Conservation (phyloP, 2,329 filamentous ascomycete genomes). For the Diaporthe eres region DNA sequence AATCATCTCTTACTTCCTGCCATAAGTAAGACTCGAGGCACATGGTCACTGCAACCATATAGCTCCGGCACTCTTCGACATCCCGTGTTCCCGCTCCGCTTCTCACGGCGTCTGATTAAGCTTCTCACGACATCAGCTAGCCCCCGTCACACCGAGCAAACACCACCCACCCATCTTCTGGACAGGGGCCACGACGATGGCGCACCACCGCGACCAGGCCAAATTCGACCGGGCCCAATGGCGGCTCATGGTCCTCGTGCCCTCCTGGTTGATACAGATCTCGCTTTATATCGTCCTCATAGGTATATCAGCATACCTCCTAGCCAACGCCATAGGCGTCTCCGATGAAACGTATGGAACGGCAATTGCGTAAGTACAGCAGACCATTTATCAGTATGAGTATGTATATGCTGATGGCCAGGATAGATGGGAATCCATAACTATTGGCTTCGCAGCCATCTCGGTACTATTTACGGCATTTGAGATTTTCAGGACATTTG, state of each 20-base stretch:
- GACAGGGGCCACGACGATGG: slow-evolving; percentile 50
- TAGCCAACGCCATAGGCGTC: slow-evolving; percentile 61
- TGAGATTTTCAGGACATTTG: slow-evolving; percentile 61
- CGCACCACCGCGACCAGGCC: slow-evolving; percentile 62
- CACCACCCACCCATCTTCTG: slow-evolving; percentile 12
- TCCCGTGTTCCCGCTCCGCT: background rate
- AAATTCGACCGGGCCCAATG: slow-evolving; percentile 68
- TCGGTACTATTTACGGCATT: slow-evolving; percentile 62
- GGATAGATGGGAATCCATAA: slow-evolving; percentile 67
- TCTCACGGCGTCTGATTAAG: slow-evolving; percentile 13
- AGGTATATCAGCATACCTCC: slow-evolving; percentile 67
- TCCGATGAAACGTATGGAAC: slow-evolving; percentile 57
- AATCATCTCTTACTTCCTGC: background rate
- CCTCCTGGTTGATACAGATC: slow-evolving; percentile 65
- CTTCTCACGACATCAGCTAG: slow-evolving; percentile 28
- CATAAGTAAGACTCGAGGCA: background rate
- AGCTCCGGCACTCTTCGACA: background rate
- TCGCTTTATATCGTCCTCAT: slow-evolving; percentile 61
- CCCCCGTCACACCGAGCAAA: background rate
- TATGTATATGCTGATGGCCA: slow-evolving; percentile 10
- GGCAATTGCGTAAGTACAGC: slow-evolving; percentile 54
- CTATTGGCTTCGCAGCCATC: slow-evolving; percentile 64
- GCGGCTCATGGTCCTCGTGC: slow-evolving; percentile 62
- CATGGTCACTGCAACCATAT: background rate
- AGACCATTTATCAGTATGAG: background rate